These are phyloP conservation scores for Basidioascus undulatus DNA, from an alignment of 768 basidiomycete genomes.

Conservation along the genomic window DNA sequence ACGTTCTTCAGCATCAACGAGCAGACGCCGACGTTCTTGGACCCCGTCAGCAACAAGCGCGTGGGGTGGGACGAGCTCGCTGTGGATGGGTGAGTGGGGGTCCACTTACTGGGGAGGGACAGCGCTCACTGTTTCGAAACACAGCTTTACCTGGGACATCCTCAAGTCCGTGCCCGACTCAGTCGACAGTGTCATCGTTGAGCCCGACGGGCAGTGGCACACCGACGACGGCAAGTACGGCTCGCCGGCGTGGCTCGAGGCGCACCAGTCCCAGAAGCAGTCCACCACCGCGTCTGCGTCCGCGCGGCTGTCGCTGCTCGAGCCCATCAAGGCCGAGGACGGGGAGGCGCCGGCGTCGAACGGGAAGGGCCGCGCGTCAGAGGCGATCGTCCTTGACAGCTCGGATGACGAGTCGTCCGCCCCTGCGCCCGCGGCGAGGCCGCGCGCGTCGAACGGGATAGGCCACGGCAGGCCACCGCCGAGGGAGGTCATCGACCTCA, in stretches of 20 bases:
- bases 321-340: slow-evolving; percentile 1
- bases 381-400: slow-evolving; percentile 40
- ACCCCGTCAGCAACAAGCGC: slow-evolving; percentile 70
- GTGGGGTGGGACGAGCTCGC: slow-evolving; percentile 61
- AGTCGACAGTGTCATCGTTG: slow-evolving; percentile 79
- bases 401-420: slow-evolving; percentile 30
- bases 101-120: neutral
- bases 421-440: slow-evolving; percentile 14
- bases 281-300: neutral
- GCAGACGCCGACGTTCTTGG: slow-evolving; percentile 83
- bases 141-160: slow-evolving; percentile 70
- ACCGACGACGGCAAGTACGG: slow-evolving; percentile 66
- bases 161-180: slow-evolving; percentile 47
- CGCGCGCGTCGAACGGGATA: slow-evolving; percentile 17
- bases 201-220: slow-evolving; percentile 91
- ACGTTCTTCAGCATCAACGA: slow-evolving; percentile 93
- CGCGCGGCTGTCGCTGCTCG: neutral
- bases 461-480: too few species aligned
- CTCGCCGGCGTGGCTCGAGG: slow-evolving; percentile 30
- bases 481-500: slow-evolving; percentile 56
- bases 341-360: neutral
- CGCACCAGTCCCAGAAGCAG: neutral
- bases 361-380: slow-evolving; percentile 9
- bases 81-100: slow-evolving; percentile 54
- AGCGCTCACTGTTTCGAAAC: neutral